A percentile compares a stretch with the other conserved stretches of the same genome.
Conservation (phyloP, 305 asterid species). For the Ilex paraguariensis region DNA sequence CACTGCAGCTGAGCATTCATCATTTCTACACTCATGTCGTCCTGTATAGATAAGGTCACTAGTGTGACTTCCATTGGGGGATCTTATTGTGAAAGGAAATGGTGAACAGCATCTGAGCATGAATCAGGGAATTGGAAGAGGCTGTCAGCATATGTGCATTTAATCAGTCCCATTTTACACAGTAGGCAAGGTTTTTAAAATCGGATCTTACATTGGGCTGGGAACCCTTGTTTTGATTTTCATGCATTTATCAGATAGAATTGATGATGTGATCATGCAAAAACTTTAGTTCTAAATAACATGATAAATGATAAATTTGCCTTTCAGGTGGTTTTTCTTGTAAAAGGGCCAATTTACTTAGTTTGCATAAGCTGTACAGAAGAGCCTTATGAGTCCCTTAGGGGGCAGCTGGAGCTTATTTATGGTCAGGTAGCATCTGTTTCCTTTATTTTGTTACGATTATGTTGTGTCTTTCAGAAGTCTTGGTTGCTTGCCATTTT, state of each 20-base stretch:
- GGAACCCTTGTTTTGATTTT: background rate
- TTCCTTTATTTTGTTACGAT: slow-evolving; percentile 10
- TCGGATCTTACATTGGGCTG: too few species aligned
- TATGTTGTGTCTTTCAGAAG: slow-evolving; percentile 7
- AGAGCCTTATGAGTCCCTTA: slow-evolving; percentile 88
- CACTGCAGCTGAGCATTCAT: too few species aligned
- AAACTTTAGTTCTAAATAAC: background rate
- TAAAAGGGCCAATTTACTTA: slow-evolving; percentile 96
- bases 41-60: too few species aligned
- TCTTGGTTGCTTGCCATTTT: slow-evolving; percentile 7
- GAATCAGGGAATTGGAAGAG: too few species aligned
- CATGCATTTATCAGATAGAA: background rate
- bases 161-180: too few species aligned
- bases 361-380: slow-evolving; percentile 99
- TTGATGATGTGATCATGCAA: too few species aligned
- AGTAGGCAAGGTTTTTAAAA: too few species aligned
- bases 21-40: too few species aligned
- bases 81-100: too few species aligned
- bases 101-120: too few species aligned
- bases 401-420: slow-evolving; percentile 87
- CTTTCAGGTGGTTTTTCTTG: slow-evolving; percentile 88
- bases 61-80: too few species aligned
- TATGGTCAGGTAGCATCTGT: slow-evolving; percentile 77
- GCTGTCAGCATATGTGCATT: too few species aligned
- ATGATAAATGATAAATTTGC: slow-evolving; percentile 3